Evolutionary conservation across 2,329 filamentous ascomycete genomes (phyloP).

Genomic region (Tympanopsis confertula): DNA sequence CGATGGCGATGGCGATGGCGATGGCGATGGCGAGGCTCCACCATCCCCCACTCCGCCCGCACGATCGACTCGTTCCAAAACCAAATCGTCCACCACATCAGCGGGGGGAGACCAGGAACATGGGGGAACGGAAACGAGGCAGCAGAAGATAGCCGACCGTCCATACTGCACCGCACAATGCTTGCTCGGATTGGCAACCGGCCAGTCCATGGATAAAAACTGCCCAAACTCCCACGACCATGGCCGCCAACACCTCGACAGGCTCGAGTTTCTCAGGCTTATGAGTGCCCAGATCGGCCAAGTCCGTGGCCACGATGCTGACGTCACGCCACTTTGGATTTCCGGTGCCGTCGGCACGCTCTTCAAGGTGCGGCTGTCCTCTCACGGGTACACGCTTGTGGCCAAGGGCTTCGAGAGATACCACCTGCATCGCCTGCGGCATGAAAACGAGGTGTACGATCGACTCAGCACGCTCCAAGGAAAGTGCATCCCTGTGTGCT

Average conservation of each 20-base stretch:
- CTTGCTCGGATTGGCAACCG: constrained; percentile 11
- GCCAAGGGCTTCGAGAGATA: constrained; percentile 21
- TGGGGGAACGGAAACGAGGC: constrained; percentile 2
- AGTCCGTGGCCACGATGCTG: constrained; percentile 16
- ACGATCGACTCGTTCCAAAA: constrained; percentile 4
- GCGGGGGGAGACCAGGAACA: constrained; percentile 3
- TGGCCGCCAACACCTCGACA: constrained; percentile 11
- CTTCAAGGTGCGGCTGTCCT: constrained; percentile 22
- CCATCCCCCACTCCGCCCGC: constrained; percentile 7
- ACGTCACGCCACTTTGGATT: constrained; percentile 15
- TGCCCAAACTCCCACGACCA: constrained; percentile 16
- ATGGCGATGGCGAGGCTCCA: constrained; percentile 7
- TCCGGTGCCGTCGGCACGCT: constrained; percentile 16
- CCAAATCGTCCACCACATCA: constrained; percentile 4
- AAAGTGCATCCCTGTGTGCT: constrained; percentile 18
- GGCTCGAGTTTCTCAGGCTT: constrained; percentile 12
- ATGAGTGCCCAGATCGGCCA: constrained; percentile 13
- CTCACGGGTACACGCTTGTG: constrained; percentile 22
- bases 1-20: constrained; percentile 3
- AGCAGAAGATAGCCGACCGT: constrained; percentile 9
- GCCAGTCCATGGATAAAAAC: constrained; percentile 10
- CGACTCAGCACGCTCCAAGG: constrained; percentile 17
- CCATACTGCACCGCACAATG: constrained; percentile 15
- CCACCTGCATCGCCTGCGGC: constrained; percentile 9
- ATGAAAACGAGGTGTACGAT: constrained; percentile 19